phyloP scores from a whole-genome alignment of 148 eudicot genomes.

The Nepenthes mirabilis region DNA sequence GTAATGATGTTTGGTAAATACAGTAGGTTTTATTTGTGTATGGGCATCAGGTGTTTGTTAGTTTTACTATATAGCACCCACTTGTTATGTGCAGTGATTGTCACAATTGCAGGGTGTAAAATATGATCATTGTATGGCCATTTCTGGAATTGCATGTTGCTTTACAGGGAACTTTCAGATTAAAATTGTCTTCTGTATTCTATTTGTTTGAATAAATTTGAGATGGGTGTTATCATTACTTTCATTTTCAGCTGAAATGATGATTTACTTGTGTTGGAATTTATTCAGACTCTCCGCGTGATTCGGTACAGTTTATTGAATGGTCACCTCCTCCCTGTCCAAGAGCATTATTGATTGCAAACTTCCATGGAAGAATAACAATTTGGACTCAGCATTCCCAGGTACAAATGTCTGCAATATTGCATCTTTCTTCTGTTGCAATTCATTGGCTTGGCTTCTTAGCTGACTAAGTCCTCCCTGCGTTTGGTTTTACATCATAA shows the following conservation, averaged over 20 bases:
- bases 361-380: conserved; percentile 89
- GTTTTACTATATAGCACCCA: no score
- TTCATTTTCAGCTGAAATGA: neutral
- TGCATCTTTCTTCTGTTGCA: neutral
- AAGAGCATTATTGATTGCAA: conserved; percentile 77
- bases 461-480: neutral
- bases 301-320: conserved; percentile 94
- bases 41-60: no score
- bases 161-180: no score
- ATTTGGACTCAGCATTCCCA: conserved; percentile 89
- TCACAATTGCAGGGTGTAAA: no score
- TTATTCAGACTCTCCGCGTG: conserved; percentile 82
- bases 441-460: neutral
- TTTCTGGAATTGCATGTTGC: no score
- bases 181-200: no score
- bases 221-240: neutral
- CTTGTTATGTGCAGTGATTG: no score
- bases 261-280: conserved; percentile 1
- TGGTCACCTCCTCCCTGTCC: conserved; percentile 97
- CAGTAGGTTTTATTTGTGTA: no score
- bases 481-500: neutral
- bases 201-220: no score
- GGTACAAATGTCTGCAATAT: conserved; percentile 25
- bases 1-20: no score
- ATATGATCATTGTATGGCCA: no score